Conservation (phyloP, 2,329 filamentous ascomycete genomes). For the Bisporella sp. region DNA sequence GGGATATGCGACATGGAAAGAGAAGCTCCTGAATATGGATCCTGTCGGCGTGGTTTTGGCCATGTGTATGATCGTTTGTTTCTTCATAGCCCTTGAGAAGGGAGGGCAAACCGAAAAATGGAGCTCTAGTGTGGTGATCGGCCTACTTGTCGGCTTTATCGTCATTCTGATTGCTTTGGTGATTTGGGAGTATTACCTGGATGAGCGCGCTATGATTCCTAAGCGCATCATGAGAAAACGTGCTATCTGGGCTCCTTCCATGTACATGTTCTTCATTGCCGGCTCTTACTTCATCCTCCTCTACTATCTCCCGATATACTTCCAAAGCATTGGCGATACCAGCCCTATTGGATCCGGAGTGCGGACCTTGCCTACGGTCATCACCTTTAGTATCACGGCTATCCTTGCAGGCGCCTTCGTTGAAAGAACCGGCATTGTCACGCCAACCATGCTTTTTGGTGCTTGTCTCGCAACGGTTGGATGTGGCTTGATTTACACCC, state of each 20-base stretch:
- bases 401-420: neutral
- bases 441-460: constrained; percentile 37
- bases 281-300: constrained; percentile 32
- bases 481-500: constrained; percentile 32
- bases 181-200: neutral
- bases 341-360: too few species aligned
- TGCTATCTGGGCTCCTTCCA: too few species aligned
- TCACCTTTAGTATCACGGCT: too few species aligned
- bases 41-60: too few species aligned
- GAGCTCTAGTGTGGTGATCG: neutral
- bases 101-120: too few species aligned
- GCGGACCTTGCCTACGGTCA: too few species aligned
- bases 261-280: constrained; percentile 33
- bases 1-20: too few species aligned
- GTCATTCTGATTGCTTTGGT: neutral
- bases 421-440: constrained; percentile 26
- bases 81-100: too few species aligned
- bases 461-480: constrained; percentile 32
- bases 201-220: neutral
- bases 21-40: too few species aligned
- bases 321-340: constrained; percentile 37
- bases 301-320: constrained; percentile 31
- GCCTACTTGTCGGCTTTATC: neutral
- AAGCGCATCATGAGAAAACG: too few species aligned
- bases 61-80: too few species aligned